Base-by-base conservation (phyloP, 2,329 filamentous ascomycete species). In the Colletotrichum tamarilloi region DNA sequence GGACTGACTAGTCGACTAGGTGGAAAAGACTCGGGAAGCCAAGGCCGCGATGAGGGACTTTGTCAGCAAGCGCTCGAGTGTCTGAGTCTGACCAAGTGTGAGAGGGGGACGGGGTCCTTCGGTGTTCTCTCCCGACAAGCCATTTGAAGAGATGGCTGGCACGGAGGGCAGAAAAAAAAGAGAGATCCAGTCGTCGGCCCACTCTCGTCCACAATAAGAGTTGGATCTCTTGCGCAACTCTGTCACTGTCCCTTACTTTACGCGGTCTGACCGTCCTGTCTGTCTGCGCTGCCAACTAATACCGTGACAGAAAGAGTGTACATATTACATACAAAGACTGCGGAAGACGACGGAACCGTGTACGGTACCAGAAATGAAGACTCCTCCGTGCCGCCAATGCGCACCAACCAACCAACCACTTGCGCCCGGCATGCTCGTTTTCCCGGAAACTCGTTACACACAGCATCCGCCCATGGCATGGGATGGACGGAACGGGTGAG, bases 61-160 rank as follows among this genome's bases (percentile, higher is more conserved):
- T 73, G 71, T 70, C 71, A 66, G 67, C 67, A 70, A 28, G 49
- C 53, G 46, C n/a, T 49, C 16, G 55, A 59, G 57, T 59, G 52
- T 58, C 53, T 32, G 58, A 53, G 58, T 59, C 65, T 72, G 58
- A 59, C 38, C 64, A 42, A 22, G 19, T 38, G 57, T 12, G 26
- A 65, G 30, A 56, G 67, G 19, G 19, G n/a, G 53, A 49, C 67
- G 60, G 67, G 71, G 49, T 22, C 49, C 14, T 57, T 73, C 71
- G 71, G 71, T 56, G 26, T 73, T 73, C 35, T 73, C 67, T 3
- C 67, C 71, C 71, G 71, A 73, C 60, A 62, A 60, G 60, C 60
- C 60, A 42, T 42, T 16, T 19, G 38, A 42, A 65, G 60, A n/a
- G 46, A 22, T 35, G 30, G 30, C 49, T 26, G 16, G 16, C 55